These are phyloP conservation scores for Aspergillus sclerotiicarbonarius DNA, from an alignment of 495 filamentous ascomycete species.

Conservation along the genomic window DNA sequence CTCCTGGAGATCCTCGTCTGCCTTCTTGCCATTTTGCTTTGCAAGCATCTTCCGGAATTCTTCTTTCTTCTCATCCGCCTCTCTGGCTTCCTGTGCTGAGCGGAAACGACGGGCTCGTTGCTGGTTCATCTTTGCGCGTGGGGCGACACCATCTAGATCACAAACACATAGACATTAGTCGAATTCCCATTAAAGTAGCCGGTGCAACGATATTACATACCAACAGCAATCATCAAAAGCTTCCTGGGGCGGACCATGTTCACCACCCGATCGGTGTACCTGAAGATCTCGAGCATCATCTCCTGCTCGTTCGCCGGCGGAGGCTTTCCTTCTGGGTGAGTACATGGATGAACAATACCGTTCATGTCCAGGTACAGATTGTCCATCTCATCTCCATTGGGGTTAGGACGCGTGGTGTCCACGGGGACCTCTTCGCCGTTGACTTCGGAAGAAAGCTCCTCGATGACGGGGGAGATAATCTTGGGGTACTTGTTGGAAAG, in stretches of 20 bases:
- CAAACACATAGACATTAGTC: conserved; percentile 6
- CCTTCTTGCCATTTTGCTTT: conserved; percentile 58
- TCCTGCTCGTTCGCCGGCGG: conserved; percentile 92
- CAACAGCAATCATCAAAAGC: conserved; percentile 94
- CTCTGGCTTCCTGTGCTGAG: conserved; percentile 88
- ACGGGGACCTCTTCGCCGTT: conserved; percentile 81
- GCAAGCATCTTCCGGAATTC: conserved; percentile 80
- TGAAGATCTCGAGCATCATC: conserved; percentile 98
- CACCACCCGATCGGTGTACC: conserved; percentile 95
- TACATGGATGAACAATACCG: conserved; percentile 98
- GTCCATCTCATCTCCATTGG: conserved; percentile 96
- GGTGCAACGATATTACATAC: conserved; percentile 49
- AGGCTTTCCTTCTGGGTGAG: conserved; percentile 91
- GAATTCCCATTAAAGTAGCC: neutral
- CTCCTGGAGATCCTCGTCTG: conserved; percentile 59
- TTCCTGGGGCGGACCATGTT: conserved; percentile 97
- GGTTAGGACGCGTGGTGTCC: conserved; percentile 80
- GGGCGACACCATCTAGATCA: conserved; percentile 79
- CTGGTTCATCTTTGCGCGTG: conserved; percentile 96
- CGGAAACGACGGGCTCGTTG: conserved; percentile 90
- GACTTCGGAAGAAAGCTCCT: conserved; percentile 75
- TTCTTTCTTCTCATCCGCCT: conserved; percentile 88
- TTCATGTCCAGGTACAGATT: conserved; percentile 99
- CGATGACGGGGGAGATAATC: conserved; percentile 86
- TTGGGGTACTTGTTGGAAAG: conserved; percentile 94